Conservation (phyloP, 495 filamentous ascomycete species). For the Aspergillus bertholletiae region DNA sequence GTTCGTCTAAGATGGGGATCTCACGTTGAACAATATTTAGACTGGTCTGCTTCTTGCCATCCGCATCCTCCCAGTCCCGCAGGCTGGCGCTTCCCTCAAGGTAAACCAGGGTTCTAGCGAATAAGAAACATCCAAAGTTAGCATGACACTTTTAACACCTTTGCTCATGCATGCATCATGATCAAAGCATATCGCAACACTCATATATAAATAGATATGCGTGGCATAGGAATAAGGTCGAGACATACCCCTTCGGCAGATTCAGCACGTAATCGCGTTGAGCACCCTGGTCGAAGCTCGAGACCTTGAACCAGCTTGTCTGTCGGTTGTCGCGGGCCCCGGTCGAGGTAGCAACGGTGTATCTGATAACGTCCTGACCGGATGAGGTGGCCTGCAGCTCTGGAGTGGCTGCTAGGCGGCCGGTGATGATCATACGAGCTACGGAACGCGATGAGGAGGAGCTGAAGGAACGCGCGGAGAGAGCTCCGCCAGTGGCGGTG, state of each 20-base stretch:
- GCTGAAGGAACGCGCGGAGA: conserved; percentile 56
- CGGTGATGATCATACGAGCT: conserved; percentile 68
- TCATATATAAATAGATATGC: conserved; percentile 1
- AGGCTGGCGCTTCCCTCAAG: conserved; percentile 71
- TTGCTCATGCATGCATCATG: not conserved
- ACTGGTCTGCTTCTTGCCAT: conserved; percentile 53
- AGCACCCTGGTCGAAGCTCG: conserved; percentile 57
- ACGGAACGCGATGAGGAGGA: conserved; percentile 41
- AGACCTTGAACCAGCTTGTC: conserved; percentile 75
- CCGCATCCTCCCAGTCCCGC: conserved; percentile 55
- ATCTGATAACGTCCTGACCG: conserved; percentile 65
- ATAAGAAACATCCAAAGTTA: conserved; percentile 9
- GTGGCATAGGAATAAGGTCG: not conserved
- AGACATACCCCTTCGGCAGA: conserved; percentile 78
- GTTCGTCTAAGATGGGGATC: conserved; percentile 22
- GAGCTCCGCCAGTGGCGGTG: conserved; percentile 27
- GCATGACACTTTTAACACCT: not conserved
- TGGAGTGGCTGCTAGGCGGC: conserved; percentile 67
- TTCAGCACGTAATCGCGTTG: conserved; percentile 60
- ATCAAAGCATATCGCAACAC: not conserved
- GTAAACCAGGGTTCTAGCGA: conserved; percentile 58
- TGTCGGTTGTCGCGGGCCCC: conserved; percentile 58
- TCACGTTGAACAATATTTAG: conserved; percentile 73
- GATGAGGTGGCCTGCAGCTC: conserved; percentile 63
- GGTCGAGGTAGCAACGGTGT: conserved; percentile 56